Base-by-base conservation (phyloP, 768 basidiomycete species). In the Nidularia pulvinata region DNA sequence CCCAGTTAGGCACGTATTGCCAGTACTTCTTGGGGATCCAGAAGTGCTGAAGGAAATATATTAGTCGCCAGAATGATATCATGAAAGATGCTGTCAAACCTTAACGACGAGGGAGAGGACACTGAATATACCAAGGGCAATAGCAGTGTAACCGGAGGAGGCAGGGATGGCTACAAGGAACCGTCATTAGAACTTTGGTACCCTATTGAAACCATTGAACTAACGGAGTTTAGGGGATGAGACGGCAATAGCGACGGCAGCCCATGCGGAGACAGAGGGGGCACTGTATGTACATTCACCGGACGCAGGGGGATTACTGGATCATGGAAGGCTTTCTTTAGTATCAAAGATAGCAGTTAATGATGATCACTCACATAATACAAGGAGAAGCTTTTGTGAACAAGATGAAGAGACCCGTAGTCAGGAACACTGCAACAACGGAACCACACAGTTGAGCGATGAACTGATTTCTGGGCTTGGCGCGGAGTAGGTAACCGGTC, bases 401-500 rank as follows among this genome's bases (percentile, higher is more conserved):
- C 45, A 87, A 72, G 55, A 86, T 71, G 61, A 82, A 85, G 53
- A 86, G 64, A 13, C 84, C 84, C 5, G 74, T 73, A 51, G 74
- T 75, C 65, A 86, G 69, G 74, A 88, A 86, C 34, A 85, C 71
- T 19, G 86, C 78, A 47, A 85, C 80, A 52, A 83, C 70, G 19
- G 84, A 72, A 49, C 85, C 85, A 55, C 70, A 74, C 3, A 85
- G 68, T 66, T 85, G 84, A 25, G 80, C 83, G 55, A 82, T 70
- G 61, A 86, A 86, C 68, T 86, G 81, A 65, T 82, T 81, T 52
- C 68, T 76, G 37, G 85, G 85, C 59, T 84, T 86, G 10, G 84
- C 80, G 49, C 85, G 73, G 25, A 86, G 76, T 54, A 88, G 81
- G 64, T 85, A 85, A 55, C 83, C 83, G n/a, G 86, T 83, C 69